Percentiles rank a stretch among this genome's conserved stretches.
Evolutionary conservation across 805 yeast species (phyloP).

Genomic region (Wickerhamiella azyma): DNA sequence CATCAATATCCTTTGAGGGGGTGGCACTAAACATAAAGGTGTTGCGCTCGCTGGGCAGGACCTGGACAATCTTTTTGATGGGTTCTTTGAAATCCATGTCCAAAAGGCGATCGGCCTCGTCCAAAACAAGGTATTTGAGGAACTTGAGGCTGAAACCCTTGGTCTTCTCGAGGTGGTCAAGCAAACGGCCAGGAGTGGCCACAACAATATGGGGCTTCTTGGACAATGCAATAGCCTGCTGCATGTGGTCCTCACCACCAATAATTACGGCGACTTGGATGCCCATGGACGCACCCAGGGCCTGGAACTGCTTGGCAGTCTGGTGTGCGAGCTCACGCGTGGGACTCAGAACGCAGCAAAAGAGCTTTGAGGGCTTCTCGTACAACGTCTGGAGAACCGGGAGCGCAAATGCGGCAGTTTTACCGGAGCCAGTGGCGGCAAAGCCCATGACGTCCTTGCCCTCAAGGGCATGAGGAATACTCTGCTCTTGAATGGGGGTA

Average conservation of each 20-base stretch:
- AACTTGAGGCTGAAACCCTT: constrained; percentile 75
- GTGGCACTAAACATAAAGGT: constrained; percentile 92
- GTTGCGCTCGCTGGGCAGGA: constrained; percentile 68
- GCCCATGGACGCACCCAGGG: constrained; percentile 85
- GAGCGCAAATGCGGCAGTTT: constrained; percentile 95
- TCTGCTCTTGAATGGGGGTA: constrained; percentile 84
- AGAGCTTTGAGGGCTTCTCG: constrained; percentile 78
- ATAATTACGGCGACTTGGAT: constrained; percentile 78
- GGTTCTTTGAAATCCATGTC: constrained; percentile 97
- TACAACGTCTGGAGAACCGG: constrained; percentile 86
- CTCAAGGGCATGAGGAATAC: constrained; percentile 80
- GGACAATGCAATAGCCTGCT: constrained; percentile 86
- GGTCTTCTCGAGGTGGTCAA: constrained; percentile 89
- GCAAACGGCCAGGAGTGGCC: constrained; percentile 81
- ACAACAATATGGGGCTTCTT: constrained; percentile 88
- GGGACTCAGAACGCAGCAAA: constrained; percentile 76
- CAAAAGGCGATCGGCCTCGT: constrained; percentile 89
- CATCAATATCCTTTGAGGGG: constrained; percentile 88
- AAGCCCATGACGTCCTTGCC: constrained; percentile 91
- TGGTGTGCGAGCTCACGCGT: constrained; percentile 42
- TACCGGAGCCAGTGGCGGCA: constrained; percentile 97
- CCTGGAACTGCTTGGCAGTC: constrained; percentile 89
- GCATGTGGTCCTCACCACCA: constrained; percentile 98
- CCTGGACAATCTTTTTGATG: constrained; percentile 66
- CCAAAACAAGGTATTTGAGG: constrained; percentile 77